Evolutionary conservation across 768 basidiomycete genomes (phyloP).

Genomic region (Boletus tomentosulus): DNA sequence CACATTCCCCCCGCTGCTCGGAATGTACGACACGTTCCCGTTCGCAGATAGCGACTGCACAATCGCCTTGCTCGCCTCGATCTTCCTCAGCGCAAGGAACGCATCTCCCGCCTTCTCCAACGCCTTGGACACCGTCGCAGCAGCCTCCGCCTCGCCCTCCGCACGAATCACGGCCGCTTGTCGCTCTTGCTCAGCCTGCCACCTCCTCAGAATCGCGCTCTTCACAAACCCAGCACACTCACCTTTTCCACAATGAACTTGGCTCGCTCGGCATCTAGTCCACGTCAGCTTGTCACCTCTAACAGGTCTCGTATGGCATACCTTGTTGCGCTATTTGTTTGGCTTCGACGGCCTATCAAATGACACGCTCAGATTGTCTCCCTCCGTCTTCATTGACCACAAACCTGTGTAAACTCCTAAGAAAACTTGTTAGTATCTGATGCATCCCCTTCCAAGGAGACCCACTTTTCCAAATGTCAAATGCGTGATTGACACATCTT

Average conservation of each 20-base stretch:
- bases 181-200: conserved; percentile 95
- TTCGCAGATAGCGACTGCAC: conserved; percentile 77
- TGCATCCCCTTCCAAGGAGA: not conserved
- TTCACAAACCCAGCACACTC: conserved; percentile 9
- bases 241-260: conserved; percentile 99
- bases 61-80: conserved; percentile 98
- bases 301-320: conserved; percentile 29
- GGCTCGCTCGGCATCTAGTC: conserved; percentile 90
- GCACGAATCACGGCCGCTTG: conserved; percentile 98
- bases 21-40: conserved; percentile 87
- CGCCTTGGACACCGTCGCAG: conserved; percentile 85
- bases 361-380: not conserved
- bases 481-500: conserved; percentile 96
- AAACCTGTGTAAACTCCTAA: conserved; percentile 80
- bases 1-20: conserved; percentile 74
- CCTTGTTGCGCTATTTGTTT: conserved; percentile 99
- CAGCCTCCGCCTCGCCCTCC: conserved; percentile 98
- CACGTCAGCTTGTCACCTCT: conserved; percentile 12
- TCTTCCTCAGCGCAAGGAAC: conserved; percentile 91
- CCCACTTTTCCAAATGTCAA: conserved; percentile 81
- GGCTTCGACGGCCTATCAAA: conserved; percentile 84
- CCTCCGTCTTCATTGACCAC: conserved; percentile 3
- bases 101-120: conserved; percentile 94
- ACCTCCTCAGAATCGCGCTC: conserved; percentile 17
- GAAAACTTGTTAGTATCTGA: conserved; percentile 4